phyloP scores from a whole-genome alignment of 2,329 filamentous ascomycete genomes.

The Monosporascus sp. region DNA sequence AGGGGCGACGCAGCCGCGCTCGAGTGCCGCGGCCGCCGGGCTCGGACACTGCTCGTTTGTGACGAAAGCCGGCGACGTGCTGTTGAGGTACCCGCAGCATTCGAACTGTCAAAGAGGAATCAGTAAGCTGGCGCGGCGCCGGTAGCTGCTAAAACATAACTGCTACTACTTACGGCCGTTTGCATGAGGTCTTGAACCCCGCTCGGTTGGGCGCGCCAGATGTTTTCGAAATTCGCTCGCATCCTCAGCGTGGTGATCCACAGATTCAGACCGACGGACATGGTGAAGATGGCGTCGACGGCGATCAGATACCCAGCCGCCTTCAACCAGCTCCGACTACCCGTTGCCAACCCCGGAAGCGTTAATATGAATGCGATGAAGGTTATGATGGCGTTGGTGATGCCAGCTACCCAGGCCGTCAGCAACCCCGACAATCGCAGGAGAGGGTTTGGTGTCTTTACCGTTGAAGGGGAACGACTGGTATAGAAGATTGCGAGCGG shows the following conservation, averaged over 20 bases:
- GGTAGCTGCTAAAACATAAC: not conserved
- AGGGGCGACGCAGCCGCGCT: conserved; percentile 62
- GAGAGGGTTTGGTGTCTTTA: not conserved
- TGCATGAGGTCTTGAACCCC: conserved; percentile 64
- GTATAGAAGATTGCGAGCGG: conserved; percentile 47
- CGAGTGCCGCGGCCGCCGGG: conserved; percentile 63
- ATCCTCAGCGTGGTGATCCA: conserved; percentile 71
- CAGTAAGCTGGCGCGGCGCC: conserved; percentile 14
- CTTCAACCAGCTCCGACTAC: conserved; percentile 65
- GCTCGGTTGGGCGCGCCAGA: conserved; percentile 55
- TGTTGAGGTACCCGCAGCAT: conserved; percentile 77
- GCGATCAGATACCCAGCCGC: conserved; percentile 59
- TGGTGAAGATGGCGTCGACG: conserved; percentile 57
- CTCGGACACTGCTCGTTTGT: conserved; percentile 63
- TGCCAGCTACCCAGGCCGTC: conserved; percentile 44
- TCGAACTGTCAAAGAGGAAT: conserved; percentile 50
- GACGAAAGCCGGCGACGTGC: conserved; percentile 65
- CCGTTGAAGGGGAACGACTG: conserved; percentile 43
- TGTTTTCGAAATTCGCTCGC: conserved; percentile 52
- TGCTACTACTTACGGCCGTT: conserved; percentile 47
- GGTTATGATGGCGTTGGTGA: conserved; percentile 67
- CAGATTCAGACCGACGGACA: conserved; percentile 60
- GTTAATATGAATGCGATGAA: conserved; percentile 65
- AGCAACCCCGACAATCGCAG: not conserved
- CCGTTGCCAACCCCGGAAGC: conserved; percentile 65